A percentile compares a stretch with the other conserved stretches of the same genome.
These are phyloP conservation scores for Neurospora sp. DNA, from an alignment of 495 filamentous ascomycete species.

Conservation along the genomic window DNA sequence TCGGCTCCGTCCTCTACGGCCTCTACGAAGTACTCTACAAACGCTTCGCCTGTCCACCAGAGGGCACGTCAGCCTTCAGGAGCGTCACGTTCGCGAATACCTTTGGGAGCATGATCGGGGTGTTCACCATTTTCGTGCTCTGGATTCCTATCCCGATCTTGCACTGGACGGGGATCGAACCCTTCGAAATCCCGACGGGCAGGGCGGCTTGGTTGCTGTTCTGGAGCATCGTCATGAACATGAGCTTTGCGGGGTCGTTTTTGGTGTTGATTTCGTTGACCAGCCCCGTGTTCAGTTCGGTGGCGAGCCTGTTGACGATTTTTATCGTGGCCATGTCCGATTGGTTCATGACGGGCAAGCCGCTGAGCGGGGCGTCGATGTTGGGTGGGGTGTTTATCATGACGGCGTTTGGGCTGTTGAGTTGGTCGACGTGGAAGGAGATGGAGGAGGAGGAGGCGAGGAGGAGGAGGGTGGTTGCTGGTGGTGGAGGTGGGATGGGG, in stretches of 20 bases:
- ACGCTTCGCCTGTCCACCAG: constrained; percentile 80
- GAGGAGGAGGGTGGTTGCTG: constrained; percentile 34
- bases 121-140: constrained; percentile 72
- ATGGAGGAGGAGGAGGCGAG: constrained; percentile 72
- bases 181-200: constrained; percentile 69
- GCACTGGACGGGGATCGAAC: constrained; percentile 66
- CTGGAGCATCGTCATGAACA: constrained; percentile 76
- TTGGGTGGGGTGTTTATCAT: constrained; percentile 81
- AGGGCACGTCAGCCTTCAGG: constrained; percentile 66
- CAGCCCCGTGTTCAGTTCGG: constrained; percentile 80
- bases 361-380: constrained; percentile 63
- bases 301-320: constrained; percentile 88
- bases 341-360: constrained; percentile 69
- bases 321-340: constrained; percentile 91
- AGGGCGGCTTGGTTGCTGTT: constrained; percentile 68
- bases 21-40: constrained; percentile 98
- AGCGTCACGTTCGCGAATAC: constrained; percentile 90
- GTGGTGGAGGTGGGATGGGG: constrained; percentile 1
- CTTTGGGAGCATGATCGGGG: constrained; percentile 76
- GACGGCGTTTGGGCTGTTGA: constrained; percentile 71
- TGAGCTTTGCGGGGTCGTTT: constrained; percentile 85
- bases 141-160: constrained; percentile 89
- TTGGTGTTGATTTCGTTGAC: constrained; percentile 86
- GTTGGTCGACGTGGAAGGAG: constrained; percentile 86
- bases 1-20: constrained; percentile 90